These are phyloP conservation scores for Citrus unshiu DNA, from an alignment of 345 rosid species.

Conservation along the genomic window DNA sequence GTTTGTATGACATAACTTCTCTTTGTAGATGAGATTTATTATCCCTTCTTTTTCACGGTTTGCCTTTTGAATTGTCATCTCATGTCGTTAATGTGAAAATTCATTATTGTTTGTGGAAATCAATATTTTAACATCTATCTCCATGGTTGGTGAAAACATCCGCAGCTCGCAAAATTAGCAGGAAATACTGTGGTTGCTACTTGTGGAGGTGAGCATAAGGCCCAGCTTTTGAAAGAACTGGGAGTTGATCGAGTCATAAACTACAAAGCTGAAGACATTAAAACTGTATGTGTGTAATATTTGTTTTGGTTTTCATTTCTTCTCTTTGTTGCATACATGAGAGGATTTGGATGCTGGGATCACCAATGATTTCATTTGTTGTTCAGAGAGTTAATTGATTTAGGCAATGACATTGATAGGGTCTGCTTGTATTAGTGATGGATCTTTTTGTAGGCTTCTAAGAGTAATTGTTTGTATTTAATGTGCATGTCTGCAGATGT, in stretches of 20 bases:
- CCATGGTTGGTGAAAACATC: neutral
- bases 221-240: conserved; percentile 65
- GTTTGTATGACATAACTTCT: neutral
- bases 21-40: neutral
- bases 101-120: neutral
- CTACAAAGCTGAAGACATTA: conserved; percentile 76
- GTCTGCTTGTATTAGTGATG: neutral
- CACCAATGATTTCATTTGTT: neutral
- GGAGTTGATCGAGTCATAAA: conserved; percentile 91
- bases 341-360: neutral
- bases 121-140: neutral
- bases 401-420: neutral
- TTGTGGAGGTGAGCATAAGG: conserved; percentile 90
- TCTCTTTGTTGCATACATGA: neutral
- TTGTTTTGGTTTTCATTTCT: neutral
- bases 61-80: neutral
- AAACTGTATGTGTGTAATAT: conserved; percentile 51
- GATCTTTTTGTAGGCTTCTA: neutral
- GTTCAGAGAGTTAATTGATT: neutral
- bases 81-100: neutral
- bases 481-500: neutral
- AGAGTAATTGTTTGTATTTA: neutral
- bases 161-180: conserved; percentile 89
- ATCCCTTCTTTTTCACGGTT: neutral
- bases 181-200: conserved; percentile 89